A percentile compares a stretch with the other conserved stretches of the same genome.
phyloP scores from a whole-genome alignment of 1,284 basidiomycete species.

The Ceratobasidium sp. region DNA sequence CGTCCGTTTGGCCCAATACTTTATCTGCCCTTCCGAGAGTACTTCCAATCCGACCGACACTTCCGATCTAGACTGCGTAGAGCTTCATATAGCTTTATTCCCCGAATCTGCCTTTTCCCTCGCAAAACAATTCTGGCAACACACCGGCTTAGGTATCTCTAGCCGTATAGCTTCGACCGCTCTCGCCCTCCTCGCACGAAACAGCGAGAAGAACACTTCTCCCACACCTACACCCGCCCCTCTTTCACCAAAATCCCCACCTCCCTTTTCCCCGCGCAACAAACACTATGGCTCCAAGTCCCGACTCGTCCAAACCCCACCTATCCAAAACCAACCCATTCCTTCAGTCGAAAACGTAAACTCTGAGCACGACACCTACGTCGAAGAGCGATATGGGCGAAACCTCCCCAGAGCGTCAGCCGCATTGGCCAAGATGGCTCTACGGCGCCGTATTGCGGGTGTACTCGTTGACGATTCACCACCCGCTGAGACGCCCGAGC shows the following conservation, averaged over 20 bases:
- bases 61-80: slow-evolving; percentile 56
- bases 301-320: slow-evolving; percentile 48
- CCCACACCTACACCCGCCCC: slow-evolving; percentile 55
- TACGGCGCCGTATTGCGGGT: slow-evolving; percentile 91
- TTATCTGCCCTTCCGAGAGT: slow-evolving; percentile 71
- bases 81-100: slow-evolving; percentile 88
- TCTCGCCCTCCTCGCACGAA: slow-evolving; percentile 70
- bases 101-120: slow-evolving; percentile 73
- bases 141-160: slow-evolving; percentile 91
- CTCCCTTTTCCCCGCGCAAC: slow-evolving; percentile 73
- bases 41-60: slow-evolving; percentile 52
- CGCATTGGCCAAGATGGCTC: slow-evolving; percentile 84
- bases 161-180: slow-evolving; percentile 90
- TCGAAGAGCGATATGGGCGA: slow-evolving; percentile 97
- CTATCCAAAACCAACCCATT: slow-evolving; percentile 46
- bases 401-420: slow-evolving; percentile 87
- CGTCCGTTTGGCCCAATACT: slow-evolving; percentile 80
- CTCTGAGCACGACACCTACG: slow-evolving; percentile 65
- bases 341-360: slow-evolving; percentile 58
- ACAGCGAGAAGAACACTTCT: slow-evolving; percentile 53
- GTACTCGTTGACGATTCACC: slow-evolving; percentile 75
- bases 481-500: slow-evolving; percentile 29
- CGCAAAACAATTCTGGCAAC: slow-evolving; percentile 97
- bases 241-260: slow-evolving; percentile 63
- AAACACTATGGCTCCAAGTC: slow-evolving; percentile 58